Evolutionary conservation across 2,329 filamentous ascomycete species (phyloP), one percentile per base, ranked within the genome.

Genomic region (Penicillium sp.): DNA sequence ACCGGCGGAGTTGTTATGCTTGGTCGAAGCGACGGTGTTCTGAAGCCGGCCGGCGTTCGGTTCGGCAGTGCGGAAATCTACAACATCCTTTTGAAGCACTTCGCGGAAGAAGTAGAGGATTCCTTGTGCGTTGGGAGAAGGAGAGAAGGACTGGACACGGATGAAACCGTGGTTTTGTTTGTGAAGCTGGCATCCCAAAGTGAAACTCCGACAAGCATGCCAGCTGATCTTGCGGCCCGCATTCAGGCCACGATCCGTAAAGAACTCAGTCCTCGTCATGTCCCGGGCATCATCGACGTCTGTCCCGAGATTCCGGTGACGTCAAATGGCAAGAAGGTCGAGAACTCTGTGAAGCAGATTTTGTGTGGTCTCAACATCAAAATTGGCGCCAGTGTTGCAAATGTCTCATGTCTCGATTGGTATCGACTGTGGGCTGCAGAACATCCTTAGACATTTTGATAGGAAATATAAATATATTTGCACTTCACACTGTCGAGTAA

Each of bases 21-120:
- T 0, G 94, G 95, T 3, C 86, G 94, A 29, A 95, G 91, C 56
- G 94, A 99, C 70, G 95, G 95, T 4, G 91, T 98, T 6, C 81
- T 99, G 15, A 99, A 99, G 75, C 95, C 95, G 0, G 87, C 90
- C 0, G 95, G 95, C 2, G 92, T 99, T 19, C 84, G 94, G 0
- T 98, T 99, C 73, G 94, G 94, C 5, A 93, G 89, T 35, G 93
- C 94, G 0, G 95, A 99, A 81, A 97, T 99, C 21, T 98, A 98
- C 78, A 97, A 97, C 74, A 84, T 97, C n/a, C 81, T 98, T 30
- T 86, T 95, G 1, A 88, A 91, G 67, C 90, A 93, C 77, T 97
- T 97, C 70, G 85, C 88, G 0, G 79, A 84, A 11, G 86, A 94
- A 60, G 83, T 98, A 19, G 90, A 92, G 63, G 94, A 99, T 70